Conservation (phyloP, 495 filamentous ascomycete genomes). For the Daldinia caldariorum region DNA sequence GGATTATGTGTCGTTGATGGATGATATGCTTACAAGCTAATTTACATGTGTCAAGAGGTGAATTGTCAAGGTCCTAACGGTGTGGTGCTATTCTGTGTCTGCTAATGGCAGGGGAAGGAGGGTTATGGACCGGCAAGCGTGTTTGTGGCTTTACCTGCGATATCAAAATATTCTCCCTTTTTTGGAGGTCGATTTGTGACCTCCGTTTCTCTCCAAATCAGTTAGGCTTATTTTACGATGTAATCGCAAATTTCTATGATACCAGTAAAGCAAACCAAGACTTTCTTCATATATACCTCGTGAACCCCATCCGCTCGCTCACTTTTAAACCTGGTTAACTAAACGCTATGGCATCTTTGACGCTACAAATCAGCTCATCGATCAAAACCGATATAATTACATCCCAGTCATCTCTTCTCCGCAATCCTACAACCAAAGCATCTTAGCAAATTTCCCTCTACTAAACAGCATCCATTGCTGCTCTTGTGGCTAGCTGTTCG, state of each 20-base stretch:
- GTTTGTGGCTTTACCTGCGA: conserved; percentile 25
- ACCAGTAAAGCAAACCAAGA: conserved; percentile 38
- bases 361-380: conserved; percentile 5
- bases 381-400: neutral
- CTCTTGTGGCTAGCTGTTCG: conserved; percentile 89
- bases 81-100: conserved; percentile 12
- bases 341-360: neutral
- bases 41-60: conserved; percentile 18
- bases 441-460: neutral
- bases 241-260: conserved; percentile 51
- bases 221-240: conserved; percentile 51
- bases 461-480: conserved; percentile 88
- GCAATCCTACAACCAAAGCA: neutral
- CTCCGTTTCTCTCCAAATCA: conserved; percentile 43
- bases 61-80: conserved; percentile 21
- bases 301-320: neutral
- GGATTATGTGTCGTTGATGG: conserved; percentile 28
- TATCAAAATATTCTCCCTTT: conserved; percentile 46
- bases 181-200: conserved; percentile 30
- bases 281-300: conserved; percentile 4
- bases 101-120: conserved; percentile 7
- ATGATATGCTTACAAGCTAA: conserved; percentile 38
- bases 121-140: conserved; percentile 15
- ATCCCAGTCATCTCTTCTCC: too few species aligned
- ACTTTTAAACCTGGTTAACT: neutral